Evolutionary conservation across 164 flowering plant genomes (phyloP).

Genomic region (Stephania japonica): DNA sequence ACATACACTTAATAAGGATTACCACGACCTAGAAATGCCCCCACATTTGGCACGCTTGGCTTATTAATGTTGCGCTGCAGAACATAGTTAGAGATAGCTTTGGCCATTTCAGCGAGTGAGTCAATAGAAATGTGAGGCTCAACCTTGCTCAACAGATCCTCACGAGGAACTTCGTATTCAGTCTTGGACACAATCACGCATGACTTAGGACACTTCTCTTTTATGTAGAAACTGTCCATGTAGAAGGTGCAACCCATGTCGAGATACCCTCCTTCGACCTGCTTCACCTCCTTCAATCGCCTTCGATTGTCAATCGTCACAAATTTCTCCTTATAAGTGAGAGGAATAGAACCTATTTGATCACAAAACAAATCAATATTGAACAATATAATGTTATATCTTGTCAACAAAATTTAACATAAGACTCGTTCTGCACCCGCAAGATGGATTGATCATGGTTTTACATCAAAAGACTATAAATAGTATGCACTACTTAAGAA

Average conservation of each 20-base stretch:
- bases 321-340: conserved; percentile 10
- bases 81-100: conserved; percentile 4
- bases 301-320: conserved; percentile 6
- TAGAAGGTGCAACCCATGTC: conserved; percentile 4
- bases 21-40: too few relatives aligned
- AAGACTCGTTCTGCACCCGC: too few relatives aligned
- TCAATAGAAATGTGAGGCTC: background rate
- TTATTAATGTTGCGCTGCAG: background rate
- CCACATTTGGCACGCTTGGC: too few relatives aligned
- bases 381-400: too few relatives aligned
- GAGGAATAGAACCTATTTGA: conserved; percentile 1
- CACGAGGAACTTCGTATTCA: background rate
- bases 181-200: conserved; percentile 3
- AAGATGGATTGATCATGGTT: too few relatives aligned
- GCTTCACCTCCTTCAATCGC: conserved; percentile 1
- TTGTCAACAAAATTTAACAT: too few relatives aligned
- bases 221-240: conserved; percentile 1
- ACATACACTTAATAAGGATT: too few relatives aligned
- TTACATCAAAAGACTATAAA: too few relatives aligned
- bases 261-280: conserved; percentile 10
- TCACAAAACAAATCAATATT: too few relatives aligned
- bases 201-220: background rate
- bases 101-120: conserved; percentile 1
- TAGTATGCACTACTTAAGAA: too few relatives aligned
- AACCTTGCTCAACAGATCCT: conserved; percentile 4